These are phyloP conservation scores for Cubamyces sp. DNA, from an alignment of 768 basidiomycete species.

Conservation along the genomic window DNA sequence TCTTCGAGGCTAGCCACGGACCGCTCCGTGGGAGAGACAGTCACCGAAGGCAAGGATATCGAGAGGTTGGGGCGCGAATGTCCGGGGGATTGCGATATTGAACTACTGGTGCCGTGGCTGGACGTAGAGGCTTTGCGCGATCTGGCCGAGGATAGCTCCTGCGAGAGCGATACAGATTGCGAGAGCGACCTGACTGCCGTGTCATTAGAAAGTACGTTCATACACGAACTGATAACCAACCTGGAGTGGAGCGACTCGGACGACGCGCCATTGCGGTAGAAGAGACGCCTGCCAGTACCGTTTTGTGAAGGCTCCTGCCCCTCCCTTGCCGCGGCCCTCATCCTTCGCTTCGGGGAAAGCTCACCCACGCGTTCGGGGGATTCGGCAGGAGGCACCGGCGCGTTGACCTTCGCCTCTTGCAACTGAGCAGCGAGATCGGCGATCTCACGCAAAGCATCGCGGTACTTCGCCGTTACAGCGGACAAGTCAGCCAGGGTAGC, in stretches of 20 bases:
- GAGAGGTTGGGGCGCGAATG: slow-evolving; percentile 58
- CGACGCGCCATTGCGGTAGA: slow-evolving; percentile 86
- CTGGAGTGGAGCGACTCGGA: slow-evolving; percentile 88
- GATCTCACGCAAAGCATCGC: slow-evolving; percentile 88
- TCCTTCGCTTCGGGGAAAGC: slow-evolving; percentile 53
- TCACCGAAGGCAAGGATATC: slow-evolving; percentile 53
- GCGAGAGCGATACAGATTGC: slow-evolving; percentile 94
- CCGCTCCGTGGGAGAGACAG: slow-evolving; percentile 56
- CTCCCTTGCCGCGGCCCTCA: slow-evolving; percentile 56
- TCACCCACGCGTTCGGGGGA: slow-evolving; percentile 51
- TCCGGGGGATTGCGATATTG: slow-evolving; percentile 62
- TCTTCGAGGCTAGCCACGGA: slow-evolving; percentile 86
- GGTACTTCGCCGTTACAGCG: slow-evolving; percentile 79
- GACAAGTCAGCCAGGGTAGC: slow-evolving; percentile 82
- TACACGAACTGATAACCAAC: slow-evolving; percentile 41
- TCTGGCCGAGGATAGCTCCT: slow-evolving; percentile 91
- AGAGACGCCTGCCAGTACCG: slow-evolving; percentile 64
- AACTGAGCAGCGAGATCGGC: slow-evolving; percentile 92
- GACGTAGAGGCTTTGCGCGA: slow-evolving; percentile 84
- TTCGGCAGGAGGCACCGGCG: slow-evolving; percentile 46
- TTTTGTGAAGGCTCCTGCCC: slow-evolving; percentile 47
- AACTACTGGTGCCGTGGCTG: slow-evolving; percentile 71
- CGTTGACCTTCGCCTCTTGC: slow-evolving; percentile 79
- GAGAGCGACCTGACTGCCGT: slow-evolving; percentile 72
- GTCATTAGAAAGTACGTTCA: slow-evolving; percentile 26